Evolutionary conservation across 140 eudicot genomes (phyloP).

Genomic region (Anethum foeniculum): DNA sequence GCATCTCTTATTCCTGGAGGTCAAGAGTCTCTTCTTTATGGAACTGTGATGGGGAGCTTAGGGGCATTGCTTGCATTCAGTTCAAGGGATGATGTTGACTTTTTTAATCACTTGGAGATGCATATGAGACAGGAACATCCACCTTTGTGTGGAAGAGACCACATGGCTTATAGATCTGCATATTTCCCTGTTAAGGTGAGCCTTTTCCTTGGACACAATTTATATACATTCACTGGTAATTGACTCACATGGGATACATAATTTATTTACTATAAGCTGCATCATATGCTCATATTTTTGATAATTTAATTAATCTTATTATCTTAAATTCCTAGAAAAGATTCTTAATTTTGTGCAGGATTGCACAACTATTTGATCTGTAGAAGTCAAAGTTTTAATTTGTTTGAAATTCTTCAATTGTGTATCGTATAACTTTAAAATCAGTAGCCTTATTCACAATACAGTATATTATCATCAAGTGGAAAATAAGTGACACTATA

Average conservation of each 20-base stretch:
- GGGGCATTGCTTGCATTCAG: conserved; percentile 88
- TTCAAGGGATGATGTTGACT: conserved; percentile 98
- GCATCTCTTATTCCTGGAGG: conserved; percentile 98
- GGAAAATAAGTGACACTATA: not conserved
- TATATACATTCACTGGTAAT: not conserved
- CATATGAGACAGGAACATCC: conserved; percentile 97
- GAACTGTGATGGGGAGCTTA: conserved; percentile 94
- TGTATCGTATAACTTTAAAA: not conserved
- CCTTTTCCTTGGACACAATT: not conserved
- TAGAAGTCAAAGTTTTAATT: not conserved
- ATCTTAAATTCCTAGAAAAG: not conserved
- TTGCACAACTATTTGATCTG: not conserved
- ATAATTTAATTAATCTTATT: not conserved
- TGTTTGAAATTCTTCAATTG: not conserved
- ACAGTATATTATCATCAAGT: not conserved
- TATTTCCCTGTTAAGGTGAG: conserved; percentile 80
- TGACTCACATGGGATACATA: not conserved
- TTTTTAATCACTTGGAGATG: conserved; percentile 96
- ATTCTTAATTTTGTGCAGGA: not conserved
- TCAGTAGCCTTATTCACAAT: not conserved
- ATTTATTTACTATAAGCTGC: not conserved
- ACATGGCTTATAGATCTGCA: conserved; percentile 93
- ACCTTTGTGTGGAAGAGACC: conserved; percentile 97
- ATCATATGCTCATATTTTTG: not conserved
- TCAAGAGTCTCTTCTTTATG: conserved; percentile 78